phyloP scores from a whole-genome alignment of 345 rosid species.

The Passiflora organensis region DNA sequence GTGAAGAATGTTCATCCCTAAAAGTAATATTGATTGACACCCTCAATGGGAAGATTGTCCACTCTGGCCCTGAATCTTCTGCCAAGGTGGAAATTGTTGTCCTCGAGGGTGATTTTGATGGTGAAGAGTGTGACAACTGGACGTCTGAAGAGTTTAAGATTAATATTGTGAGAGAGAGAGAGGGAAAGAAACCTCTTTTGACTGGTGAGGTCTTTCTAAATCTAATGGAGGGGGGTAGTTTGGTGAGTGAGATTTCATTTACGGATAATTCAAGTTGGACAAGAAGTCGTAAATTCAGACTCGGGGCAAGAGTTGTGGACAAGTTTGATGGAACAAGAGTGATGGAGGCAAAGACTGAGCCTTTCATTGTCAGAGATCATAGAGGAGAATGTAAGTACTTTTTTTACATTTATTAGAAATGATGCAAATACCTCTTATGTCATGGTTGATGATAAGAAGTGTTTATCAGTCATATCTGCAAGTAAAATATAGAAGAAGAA shows the following conservation, averaged over 20 bases:
- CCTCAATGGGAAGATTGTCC: slow-evolving; percentile 50
- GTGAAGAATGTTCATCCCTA: slow-evolving; percentile 58
- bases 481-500: slow-evolving; percentile 4
- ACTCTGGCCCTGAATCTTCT: slow-evolving; percentile 59
- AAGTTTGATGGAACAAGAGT: slow-evolving; percentile 50
- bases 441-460: too few species aligned
- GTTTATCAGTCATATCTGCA: neutral
- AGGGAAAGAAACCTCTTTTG: slow-evolving; percentile 92
- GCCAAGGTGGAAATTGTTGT: slow-evolving; percentile 82
- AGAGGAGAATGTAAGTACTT: slow-evolving; percentile 90
- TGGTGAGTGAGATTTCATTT: slow-evolving; percentile 68
- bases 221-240: slow-evolving; percentile 64
- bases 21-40: slow-evolving; percentile 69
- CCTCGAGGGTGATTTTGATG: slow-evolving; percentile 90
- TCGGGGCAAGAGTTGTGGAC: slow-evolving; percentile 78
- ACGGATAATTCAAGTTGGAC: slow-evolving; percentile 99
- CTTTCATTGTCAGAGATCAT: slow-evolving; percentile 97
- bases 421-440: too few species aligned
- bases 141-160: slow-evolving; percentile 70
- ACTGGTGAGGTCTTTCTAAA: slow-evolving; percentile 63
- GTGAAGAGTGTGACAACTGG: slow-evolving; percentile 62
- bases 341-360: slow-evolving; percentile 75
- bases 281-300: slow-evolving; percentile 91
- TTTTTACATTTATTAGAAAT: neutral
- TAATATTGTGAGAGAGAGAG: slow-evolving; percentile 89